Evolutionary conservation across 306 rosid genomes (phyloP).

Genomic region (Acacia melanoxylon): DNA sequence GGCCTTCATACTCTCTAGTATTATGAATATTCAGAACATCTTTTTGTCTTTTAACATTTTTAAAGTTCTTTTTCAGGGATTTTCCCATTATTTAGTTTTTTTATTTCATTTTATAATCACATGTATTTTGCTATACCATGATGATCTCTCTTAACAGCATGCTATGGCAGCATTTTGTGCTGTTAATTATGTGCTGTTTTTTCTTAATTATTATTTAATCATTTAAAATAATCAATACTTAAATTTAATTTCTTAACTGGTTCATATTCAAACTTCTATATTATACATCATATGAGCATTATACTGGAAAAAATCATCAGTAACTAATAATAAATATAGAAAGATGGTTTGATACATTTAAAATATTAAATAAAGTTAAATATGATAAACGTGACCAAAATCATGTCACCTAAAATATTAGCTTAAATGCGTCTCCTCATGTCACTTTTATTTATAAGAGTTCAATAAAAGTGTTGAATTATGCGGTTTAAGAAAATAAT

Average conservation of each 20-base stretch:
- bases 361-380: not conserved
- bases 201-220: not conserved
- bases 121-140: not conserved
- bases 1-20: too few relatives aligned
- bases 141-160: not conserved
- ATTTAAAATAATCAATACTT: not conserved
- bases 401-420: too few relatives aligned
- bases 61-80: too few relatives aligned
- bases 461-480: too few relatives aligned
- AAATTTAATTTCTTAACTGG: not conserved
- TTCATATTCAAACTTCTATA: not conserved
- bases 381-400: not conserved
- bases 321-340: not conserved
- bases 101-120: not conserved
- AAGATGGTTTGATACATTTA: not conserved
- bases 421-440: too few relatives aligned
- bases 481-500: rapidly evolving
- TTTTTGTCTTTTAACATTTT: too few relatives aligned
- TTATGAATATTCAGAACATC: too few relatives aligned
- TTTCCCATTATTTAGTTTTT: not conserved
- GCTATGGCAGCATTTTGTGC: not conserved
- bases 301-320: not conserved
- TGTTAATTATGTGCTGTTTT: not conserved
- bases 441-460: too few relatives aligned
- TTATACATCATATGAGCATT: not conserved